phyloP scores from a whole-genome alignment of 257 asterid genomes.

The Solanum lycopersicoides region DNA sequence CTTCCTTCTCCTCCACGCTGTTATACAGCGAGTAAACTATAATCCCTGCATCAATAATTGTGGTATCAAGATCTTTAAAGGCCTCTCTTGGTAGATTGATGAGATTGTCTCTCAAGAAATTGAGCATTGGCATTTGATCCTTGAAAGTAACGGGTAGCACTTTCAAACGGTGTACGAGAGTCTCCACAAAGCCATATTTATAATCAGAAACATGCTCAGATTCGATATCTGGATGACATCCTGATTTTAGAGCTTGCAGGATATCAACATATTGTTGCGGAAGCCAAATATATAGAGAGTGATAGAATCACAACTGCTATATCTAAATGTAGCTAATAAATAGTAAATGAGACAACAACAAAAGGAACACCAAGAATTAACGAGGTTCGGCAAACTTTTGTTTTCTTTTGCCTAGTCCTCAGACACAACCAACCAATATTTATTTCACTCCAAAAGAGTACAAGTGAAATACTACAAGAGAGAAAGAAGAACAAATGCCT shows the following conservation, averaged over 20 bases:
- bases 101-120: neutral
- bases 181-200: neutral
- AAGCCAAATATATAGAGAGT: too few relatives aligned
- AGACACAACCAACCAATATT: too few relatives aligned
- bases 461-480: too few relatives aligned
- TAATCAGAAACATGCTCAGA: neutral
- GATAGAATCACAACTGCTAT: too few relatives aligned
- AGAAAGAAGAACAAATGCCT: too few relatives aligned
- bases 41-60: neutral
- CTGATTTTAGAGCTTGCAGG: neutral
- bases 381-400: too few relatives aligned
- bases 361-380: too few relatives aligned
- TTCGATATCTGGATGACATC: neutral
- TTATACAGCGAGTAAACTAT: neutral
- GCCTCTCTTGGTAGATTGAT: neutral
- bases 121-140: neutral
- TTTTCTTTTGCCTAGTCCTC: too few relatives aligned
- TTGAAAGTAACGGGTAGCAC: neutral
- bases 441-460: too few relatives aligned
- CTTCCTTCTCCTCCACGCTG: neutral
- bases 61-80: neutral
- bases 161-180: neutral
- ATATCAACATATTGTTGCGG: too few relatives aligned
- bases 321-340: too few relatives aligned
- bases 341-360: too few relatives aligned